Evolutionary conservation across 176 grass and related monocot genomes (phyloP), one percentile per base, ranked within the genome.

Genomic region (Avena atlantica): DNA sequence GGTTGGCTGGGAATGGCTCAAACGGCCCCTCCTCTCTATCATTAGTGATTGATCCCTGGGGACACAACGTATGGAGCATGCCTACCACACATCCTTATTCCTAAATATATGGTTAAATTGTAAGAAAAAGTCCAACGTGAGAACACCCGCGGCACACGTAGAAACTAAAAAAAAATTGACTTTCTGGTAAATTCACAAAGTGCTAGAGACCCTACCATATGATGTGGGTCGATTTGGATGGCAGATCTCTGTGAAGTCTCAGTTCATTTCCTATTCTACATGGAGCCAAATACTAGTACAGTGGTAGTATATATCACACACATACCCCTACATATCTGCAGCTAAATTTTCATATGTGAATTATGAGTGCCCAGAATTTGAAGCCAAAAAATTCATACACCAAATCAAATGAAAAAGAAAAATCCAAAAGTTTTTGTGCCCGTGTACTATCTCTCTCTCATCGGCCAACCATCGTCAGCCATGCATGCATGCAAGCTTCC

Each of bases 11-110:
- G 81, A 73, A 78, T 76, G 63, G 71, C 78, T 86, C 90, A 72
- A 17, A 70, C 29, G 86, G 77, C 9, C 71, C 83, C 82, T 63
- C 70, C 49, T 25, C 83, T 82, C 71, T 91, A 86, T 91, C 86
- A 83, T 86, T 86, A 86, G 90, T 78, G 90, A 58, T 91, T 88
- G 90, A 88, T 88, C 83, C 82, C 34, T n/a, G 78, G 78, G 62
- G 78, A 40, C 10, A 83, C 90, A 88, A 88, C 90, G 90, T 83
- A 91, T 78, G 72, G 19, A 48, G 61, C 90, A 82, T 82, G 0
- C 1, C 63, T 16, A 50, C 90, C 90, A 91, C 83, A 82, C 83
- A 88, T 81, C 63, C 86, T 24, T 71, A n/a, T 42, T 65, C 19
- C 1, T 8, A 47, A 80, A 58, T 65, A 47, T 15, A 66, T 31